phyloP scores from a whole-genome alignment of 441 rosid species.

The Kokia cookei region DNA sequence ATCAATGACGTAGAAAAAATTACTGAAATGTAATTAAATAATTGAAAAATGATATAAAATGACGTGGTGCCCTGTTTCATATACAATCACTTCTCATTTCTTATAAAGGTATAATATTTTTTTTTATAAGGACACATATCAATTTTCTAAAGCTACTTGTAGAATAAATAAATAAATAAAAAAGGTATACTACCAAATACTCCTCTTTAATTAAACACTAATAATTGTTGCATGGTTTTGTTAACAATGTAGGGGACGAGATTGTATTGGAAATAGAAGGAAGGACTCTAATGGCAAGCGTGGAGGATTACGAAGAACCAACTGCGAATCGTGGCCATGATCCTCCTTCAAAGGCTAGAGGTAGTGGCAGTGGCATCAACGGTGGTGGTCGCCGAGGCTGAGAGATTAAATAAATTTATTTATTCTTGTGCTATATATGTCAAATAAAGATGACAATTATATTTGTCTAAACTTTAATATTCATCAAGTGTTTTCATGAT shows the following conservation, averaged over 20 bases:
- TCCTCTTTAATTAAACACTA: not conserved
- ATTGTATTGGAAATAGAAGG: conserved; percentile 19
- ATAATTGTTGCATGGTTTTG: not conserved
- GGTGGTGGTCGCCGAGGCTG: conserved; percentile 25
- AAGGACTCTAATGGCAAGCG: conserved; percentile 32
- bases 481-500: not conserved
- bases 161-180: not conserved
- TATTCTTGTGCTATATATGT: not conserved
- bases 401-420: not conserved
- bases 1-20: too few relatives aligned
- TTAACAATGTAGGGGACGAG: not conserved
- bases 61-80: too few relatives aligned
- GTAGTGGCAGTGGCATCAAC: conserved; percentile 10
- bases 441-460: not conserved
- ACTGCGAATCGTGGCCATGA: conserved; percentile 52
- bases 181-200: too few relatives aligned
- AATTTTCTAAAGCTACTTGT: too few relatives aligned
- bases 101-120: too few relatives aligned
- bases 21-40: too few relatives aligned
- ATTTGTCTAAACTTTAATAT: not conserved
- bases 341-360: conserved; percentile 28
- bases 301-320: conserved; percentile 44
- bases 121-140: too few relatives aligned
- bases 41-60: too few relatives aligned
- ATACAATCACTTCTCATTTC: too few relatives aligned